Conservation (phyloP, 2,329 filamentous ascomycete genomes). For the Penicillium sp. region DNA sequence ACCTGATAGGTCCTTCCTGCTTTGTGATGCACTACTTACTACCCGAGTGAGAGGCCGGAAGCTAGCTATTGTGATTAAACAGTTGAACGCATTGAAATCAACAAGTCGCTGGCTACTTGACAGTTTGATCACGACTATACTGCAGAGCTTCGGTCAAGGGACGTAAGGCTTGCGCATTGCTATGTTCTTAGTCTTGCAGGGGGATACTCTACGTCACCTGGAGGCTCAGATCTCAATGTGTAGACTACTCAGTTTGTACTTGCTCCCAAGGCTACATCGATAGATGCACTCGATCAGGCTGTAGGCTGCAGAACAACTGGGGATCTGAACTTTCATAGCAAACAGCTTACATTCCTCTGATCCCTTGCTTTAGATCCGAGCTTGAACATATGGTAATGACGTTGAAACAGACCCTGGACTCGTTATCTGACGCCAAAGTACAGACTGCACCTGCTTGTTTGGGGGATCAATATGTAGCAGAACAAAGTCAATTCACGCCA, state of each 20-base stretch:
- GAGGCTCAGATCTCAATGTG: no score
- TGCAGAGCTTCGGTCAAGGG: background rate
- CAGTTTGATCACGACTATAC: background rate
- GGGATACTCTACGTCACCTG: no score
- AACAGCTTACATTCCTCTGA: background rate
- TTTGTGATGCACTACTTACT: background rate
- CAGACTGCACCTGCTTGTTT: background rate
- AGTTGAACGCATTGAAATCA: background rate
- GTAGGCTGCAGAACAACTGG: background rate
- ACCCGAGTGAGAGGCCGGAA: background rate
- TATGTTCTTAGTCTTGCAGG: background rate
- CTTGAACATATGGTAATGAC: background rate
- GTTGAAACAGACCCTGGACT: background rate
- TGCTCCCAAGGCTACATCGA: background rate
- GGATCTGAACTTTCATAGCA: background rate
- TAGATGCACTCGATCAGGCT: background rate
- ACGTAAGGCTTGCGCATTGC: background rate
- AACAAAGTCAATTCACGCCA: background rate
- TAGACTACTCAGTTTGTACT: background rate
- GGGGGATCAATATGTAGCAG: no score
- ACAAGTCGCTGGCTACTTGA: background rate
- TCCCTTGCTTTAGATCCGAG: background rate
- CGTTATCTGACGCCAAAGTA: background rate
- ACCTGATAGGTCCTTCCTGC: background rate
- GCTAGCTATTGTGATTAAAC: background rate